Evolutionary conservation across 1,284 basidiomycete species (phyloP).

Genomic region (Kwoniella shivajii): DNA sequence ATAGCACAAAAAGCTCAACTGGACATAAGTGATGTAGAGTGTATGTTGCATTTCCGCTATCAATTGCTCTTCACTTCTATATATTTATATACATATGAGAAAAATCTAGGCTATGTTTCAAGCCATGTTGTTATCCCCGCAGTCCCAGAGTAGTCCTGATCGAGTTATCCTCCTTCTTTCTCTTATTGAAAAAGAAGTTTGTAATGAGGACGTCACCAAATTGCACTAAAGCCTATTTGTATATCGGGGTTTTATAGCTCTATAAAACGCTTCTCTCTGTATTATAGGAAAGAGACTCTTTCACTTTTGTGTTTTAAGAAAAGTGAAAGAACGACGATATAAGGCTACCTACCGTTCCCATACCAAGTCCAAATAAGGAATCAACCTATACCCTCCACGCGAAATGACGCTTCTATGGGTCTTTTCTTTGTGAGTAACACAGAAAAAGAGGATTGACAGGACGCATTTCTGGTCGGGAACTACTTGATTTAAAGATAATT

Average conservation of each 20-base stretch:
- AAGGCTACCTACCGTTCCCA: slow-evolving; percentile 47
- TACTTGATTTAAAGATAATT: slow-evolving; percentile 35
- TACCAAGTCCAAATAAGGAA: slow-evolving; percentile 41
- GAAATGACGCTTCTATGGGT: slow-evolving; percentile 38
- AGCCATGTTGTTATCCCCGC: slow-evolving; percentile 41
- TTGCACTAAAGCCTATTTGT: slow-evolving; percentile 55
- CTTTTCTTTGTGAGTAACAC: not conserved
- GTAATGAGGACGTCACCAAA: slow-evolving; percentile 53
- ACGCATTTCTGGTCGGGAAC: slow-evolving; percentile 56
- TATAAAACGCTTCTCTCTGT: slow-evolving; percentile 12
- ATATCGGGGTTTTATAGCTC: slow-evolving; percentile 23
- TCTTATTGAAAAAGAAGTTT: slow-evolving; percentile 5
- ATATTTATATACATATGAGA: slow-evolving; percentile 21
- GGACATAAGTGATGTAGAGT: too few species aligned
- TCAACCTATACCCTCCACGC: slow-evolving; percentile 34
- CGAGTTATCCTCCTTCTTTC: slow-evolving; percentile 51
- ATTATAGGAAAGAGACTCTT: slow-evolving; percentile 8
- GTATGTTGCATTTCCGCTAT: too few species aligned
- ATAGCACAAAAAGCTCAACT: too few species aligned
- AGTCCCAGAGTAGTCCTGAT: slow-evolving; percentile 58
- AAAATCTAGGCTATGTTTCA: slow-evolving; percentile 51
- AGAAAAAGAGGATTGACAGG: slow-evolving; percentile 24
- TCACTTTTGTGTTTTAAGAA: not conserved
- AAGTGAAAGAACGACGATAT: slow-evolving; percentile 19
- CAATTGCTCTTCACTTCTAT: not conserved